Percentiles rank a stretch among this genome's conserved stretches.
phyloP scores from a whole-genome alignment of 1,284 basidiomycete species.

The Sutorius eximius region DNA sequence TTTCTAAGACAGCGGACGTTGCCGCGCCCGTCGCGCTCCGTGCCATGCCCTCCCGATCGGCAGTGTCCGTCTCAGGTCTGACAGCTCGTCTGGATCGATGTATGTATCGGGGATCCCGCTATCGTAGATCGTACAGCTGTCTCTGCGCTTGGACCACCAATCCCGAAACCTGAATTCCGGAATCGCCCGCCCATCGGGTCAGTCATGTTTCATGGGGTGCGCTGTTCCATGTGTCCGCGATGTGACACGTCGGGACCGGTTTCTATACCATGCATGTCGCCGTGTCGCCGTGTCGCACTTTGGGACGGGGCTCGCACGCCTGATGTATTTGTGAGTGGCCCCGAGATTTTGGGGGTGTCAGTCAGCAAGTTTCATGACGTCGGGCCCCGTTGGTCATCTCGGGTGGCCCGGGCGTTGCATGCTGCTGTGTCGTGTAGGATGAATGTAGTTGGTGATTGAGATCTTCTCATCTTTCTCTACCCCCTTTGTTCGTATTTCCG shows the following conservation, averaged over 20 bases:
- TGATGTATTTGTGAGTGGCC: not conserved
- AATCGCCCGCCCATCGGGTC: not conserved
- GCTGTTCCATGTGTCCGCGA: not conserved
- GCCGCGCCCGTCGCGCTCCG: slow-evolving; percentile 6
- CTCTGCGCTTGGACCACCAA: not conserved
- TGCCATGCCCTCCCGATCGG: slow-evolving; percentile 4
- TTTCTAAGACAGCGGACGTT: not conserved
- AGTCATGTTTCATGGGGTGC: slow-evolving; percentile 16
- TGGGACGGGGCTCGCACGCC: not conserved
- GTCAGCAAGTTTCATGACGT: not conserved
- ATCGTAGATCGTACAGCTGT: not conserved
- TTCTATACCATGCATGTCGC: not conserved
- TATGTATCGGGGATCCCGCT: slow-evolving; percentile 5
- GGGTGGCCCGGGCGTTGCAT: too few relatives aligned
- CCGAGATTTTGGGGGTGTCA: not conserved
- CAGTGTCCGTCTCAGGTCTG: slow-evolving; percentile 13
- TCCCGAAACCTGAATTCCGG: not conserved
- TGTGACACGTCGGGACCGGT: slow-evolving; percentile 1
- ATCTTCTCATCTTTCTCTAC: not conserved
- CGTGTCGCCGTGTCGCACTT: not conserved
- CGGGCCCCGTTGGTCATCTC: not conserved
- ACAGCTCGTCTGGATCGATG: not conserved
- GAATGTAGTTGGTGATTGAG: not conserved
- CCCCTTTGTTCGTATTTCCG: not conserved
- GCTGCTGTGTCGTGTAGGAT: not conserved